Evolutionary conservation across 2,329 filamentous ascomycete genomes (phyloP).

Genomic region (Saccharata proteae): DNA sequence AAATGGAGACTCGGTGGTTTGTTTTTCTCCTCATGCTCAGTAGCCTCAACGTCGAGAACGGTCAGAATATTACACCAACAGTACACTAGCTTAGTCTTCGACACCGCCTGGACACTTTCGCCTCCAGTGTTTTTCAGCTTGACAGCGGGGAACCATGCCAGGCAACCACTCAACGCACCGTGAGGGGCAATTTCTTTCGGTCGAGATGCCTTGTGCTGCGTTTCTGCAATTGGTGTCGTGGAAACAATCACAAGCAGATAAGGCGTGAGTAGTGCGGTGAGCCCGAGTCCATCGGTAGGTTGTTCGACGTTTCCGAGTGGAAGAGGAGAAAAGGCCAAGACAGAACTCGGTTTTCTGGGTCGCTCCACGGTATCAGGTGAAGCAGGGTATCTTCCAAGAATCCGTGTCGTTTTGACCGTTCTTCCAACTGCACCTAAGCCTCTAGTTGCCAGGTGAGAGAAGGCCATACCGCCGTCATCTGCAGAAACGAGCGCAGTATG

Average conservation of each 20-base stretch:
- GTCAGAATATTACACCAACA: constrained; percentile 99
- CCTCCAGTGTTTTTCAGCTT: constrained; percentile 69
- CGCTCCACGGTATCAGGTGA: constrained; percentile 50
- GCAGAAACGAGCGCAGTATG: constrained; percentile 93
- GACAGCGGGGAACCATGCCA: constrained; percentile 96
- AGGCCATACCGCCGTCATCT: constrained; percentile 92
- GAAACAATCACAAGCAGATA: constrained; percentile 95
- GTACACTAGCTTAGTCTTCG: constrained; percentile 82
- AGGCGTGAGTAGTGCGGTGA: constrained; percentile 91
- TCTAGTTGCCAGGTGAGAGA: constrained; percentile 87
- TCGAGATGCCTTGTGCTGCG: constrained; percentile 83
- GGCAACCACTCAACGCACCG: constrained; percentile 80
- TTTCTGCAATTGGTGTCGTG: constrained; percentile 90
- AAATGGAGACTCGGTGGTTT: constrained; percentile 72
- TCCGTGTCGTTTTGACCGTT: constrained; percentile 77
- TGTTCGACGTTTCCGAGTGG: constrained; percentile 92
- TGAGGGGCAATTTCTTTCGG: constrained; percentile 87
- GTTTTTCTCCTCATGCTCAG: constrained; percentile 53
- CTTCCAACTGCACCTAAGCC: constrained; percentile 78
- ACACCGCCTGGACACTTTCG: constrained; percentile 54
- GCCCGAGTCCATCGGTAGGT: constrained; percentile 70
- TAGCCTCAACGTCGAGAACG: constrained; percentile 75
- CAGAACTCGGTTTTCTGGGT: constrained; percentile 78
- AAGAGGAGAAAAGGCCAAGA: constrained; percentile 79
- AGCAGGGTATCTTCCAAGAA: constrained; percentile 82